These are phyloP conservation scores for Curvularia sp. DNA, from an alignment of 2,329 filamentous ascomycete species.

Conservation along the genomic window DNA sequence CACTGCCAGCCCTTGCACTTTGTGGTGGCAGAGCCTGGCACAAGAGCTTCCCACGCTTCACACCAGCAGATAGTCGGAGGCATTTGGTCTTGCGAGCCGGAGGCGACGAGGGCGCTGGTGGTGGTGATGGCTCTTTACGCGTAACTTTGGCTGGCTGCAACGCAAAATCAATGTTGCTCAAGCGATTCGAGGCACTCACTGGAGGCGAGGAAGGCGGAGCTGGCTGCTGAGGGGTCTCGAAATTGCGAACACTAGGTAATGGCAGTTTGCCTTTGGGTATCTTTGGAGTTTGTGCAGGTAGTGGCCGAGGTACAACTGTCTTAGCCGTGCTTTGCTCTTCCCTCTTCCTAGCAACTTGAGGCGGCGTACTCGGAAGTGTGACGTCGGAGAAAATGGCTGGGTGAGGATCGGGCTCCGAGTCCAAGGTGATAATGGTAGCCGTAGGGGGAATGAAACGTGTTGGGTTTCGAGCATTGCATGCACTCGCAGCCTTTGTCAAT, in stretches of 20 bases:
- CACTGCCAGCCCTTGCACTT: slow-evolving; percentile 10
- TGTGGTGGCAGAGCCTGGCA: slow-evolving; percentile 50
- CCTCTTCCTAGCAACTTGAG: slow-evolving; percentile 7
- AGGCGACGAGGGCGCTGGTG: slow-evolving; percentile 26
- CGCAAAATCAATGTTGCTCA: slow-evolving; percentile 45
- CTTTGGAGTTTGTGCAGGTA: slow-evolving; percentile 26
- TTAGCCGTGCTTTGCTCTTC: slow-evolving; percentile 3
- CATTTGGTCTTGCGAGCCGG: slow-evolving; percentile 43
- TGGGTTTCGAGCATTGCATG: slow-evolving; percentile 28
- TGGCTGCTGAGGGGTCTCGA: slow-evolving; percentile 35
- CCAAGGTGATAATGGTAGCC: slow-evolving; percentile 47
- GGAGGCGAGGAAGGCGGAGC: slow-evolving; percentile 47
- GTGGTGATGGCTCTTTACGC: slow-evolving; percentile 12
- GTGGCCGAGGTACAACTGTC: slow-evolving; percentile 8
- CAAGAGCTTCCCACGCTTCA: slow-evolving; percentile 53
- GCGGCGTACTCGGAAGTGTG: slow-evolving; percentile 35
- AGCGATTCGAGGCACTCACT: slow-evolving; percentile 48
- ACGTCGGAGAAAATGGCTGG: slow-evolving; percentile 32
- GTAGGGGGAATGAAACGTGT: slow-evolving; percentile 29
- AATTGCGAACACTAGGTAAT: slow-evolving; percentile 32
- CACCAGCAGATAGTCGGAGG: slow-evolving; percentile 50
- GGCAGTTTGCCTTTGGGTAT: slow-evolving; percentile 38
- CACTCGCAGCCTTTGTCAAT: slow-evolving; percentile 35
- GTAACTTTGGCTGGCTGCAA: slow-evolving; percentile 21
- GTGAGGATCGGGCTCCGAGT: slow-evolving; percentile 43